These are phyloP conservation scores for Hanseniaspora pseudoguilliermondii DNA, from an alignment of 805 yeast species.

Conservation along the genomic window DNA sequence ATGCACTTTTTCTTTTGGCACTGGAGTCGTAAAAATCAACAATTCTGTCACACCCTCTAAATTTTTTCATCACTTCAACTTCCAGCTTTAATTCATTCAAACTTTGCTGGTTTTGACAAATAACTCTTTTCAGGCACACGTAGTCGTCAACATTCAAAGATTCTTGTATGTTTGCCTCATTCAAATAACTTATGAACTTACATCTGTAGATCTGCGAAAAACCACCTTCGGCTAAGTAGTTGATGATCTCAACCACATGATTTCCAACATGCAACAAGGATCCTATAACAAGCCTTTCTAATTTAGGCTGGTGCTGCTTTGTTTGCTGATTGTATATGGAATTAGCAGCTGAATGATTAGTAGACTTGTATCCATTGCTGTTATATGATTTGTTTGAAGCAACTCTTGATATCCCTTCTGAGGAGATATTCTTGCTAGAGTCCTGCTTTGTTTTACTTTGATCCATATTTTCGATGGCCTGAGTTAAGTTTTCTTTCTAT, in stretches of 20 bases:
- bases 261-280: conserved; percentile 48
- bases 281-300: conserved; percentile 32
- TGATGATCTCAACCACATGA: conserved; percentile 41
- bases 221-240: conserved; percentile 61
- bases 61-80: conserved; percentile 63
- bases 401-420: neutral
- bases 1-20: conserved; percentile 40
- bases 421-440: neutral
- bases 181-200: conserved; percentile 28
- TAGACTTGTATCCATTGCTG: neutral
- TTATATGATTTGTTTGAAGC: conserved; percentile 2
- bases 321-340: conserved; percentile 1
- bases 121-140: conserved; percentile 62
- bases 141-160: conserved; percentile 34
- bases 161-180: conserved; percentile 18
- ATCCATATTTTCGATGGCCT: neutral
- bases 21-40: conserved; percentile 66
- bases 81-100: conserved; percentile 54
- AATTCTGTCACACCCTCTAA: conserved; percentile 43
- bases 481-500: neutral
- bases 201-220: conserved; percentile 71
- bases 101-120: conserved; percentile 60
- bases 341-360: neutral
- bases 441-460: neutral
- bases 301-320: neutral